A percentile compares a stretch with the other conserved stretches of the same genome.
These are phyloP conservation scores for Artomyces pyxidatus DNA, from an alignment of 768 basidiomycete species.

Conservation along the genomic window DNA sequence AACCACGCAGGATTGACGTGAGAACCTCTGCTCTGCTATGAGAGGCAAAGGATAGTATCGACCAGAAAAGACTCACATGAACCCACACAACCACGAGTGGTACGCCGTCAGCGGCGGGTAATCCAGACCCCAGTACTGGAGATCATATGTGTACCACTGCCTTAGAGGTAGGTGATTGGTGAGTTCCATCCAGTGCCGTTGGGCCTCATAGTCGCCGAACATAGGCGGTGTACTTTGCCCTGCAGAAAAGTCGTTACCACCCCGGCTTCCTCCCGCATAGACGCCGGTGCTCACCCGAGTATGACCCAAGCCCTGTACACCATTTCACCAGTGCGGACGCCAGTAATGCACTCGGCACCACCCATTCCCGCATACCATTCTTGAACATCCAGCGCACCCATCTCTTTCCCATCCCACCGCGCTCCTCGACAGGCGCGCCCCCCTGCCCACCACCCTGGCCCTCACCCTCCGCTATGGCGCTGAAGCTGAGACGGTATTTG, in stretches of 20 bases:
- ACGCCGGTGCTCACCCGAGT: slow-evolving; percentile 58
- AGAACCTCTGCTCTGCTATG: slow-evolving; percentile 32
- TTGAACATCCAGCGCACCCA: slow-evolving; percentile 82
- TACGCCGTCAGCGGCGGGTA: slow-evolving; percentile 94
- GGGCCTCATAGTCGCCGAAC: slow-evolving; percentile 91
- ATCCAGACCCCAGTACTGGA: slow-evolving; percentile 90
- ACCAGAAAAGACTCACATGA: slow-evolving; percentile 45
- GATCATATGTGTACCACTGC: slow-evolving; percentile 85
- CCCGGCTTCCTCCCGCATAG: not conserved
- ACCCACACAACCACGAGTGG: slow-evolving; percentile 75
- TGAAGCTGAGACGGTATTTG: slow-evolving; percentile 30
- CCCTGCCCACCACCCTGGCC: slow-evolving; percentile 12
- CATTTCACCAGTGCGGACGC: slow-evolving; percentile 54
- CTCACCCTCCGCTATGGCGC: slow-evolving; percentile 34
- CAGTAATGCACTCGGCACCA: slow-evolving; percentile 48
- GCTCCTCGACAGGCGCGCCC: too few relatives aligned
- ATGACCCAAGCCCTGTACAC: slow-evolving; percentile 65
- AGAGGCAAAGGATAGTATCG: not conserved
- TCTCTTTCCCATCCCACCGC: slow-evolving; percentile 41
- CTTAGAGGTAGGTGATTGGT: slow-evolving; percentile 66
- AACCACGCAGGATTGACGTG: slow-evolving; percentile 59
- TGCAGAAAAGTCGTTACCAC: slow-evolving; percentile 20
- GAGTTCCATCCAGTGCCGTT: slow-evolving; percentile 93
- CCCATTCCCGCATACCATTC: slow-evolving; percentile 48
- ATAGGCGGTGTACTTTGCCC: slow-evolving; percentile 70